Evolutionary conservation across 2,329 filamentous ascomycete species (phyloP).

Genomic region (Fulvia fulva): DNA sequence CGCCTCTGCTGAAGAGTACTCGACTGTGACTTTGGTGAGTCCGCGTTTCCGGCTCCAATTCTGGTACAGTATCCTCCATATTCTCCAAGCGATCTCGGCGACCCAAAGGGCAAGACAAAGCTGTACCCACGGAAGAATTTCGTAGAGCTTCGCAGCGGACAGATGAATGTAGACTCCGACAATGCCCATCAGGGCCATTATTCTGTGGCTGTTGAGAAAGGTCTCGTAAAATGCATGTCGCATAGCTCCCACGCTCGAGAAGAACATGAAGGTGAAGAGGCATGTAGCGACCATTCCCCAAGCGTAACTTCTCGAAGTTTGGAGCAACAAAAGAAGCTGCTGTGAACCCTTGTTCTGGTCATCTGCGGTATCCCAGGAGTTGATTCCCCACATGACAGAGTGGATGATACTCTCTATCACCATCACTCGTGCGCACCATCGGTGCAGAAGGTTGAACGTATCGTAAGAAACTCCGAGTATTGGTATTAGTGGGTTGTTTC

Average conservation of each 20-base stretch:
- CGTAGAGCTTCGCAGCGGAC: constrained; percentile 55
- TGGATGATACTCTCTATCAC: constrained; percentile 68
- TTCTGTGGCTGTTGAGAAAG: constrained; percentile 81
- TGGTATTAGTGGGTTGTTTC: constrained; percentile 87
- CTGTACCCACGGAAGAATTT: constrained; percentile 71
- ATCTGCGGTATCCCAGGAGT: constrained; percentile 51
- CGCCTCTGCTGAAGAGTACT: constrained; percentile 58
- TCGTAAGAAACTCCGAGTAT: constrained; percentile 87
- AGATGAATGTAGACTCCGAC: constrained; percentile 76
- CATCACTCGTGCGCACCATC: constrained; percentile 75
- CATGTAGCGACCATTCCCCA: constrained; percentile 59
- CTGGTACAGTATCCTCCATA: constrained; percentile 49
- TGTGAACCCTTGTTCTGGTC: constrained; percentile 56
- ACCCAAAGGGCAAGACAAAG: constrained; percentile 74
- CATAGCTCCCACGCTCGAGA: constrained; percentile 72
- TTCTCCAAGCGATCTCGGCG: constrained; percentile 55
- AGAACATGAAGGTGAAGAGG: constrained; percentile 61
- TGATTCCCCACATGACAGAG: constrained; percentile 68
- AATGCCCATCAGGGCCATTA: constrained; percentile 65
- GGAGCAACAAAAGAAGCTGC: constrained; percentile 53
- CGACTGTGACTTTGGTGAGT: constrained; percentile 51
- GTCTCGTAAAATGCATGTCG: constrained; percentile 96
- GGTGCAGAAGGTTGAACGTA: constrained; percentile 86
- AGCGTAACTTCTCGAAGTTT: constrained; percentile 59
- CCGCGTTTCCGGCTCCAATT: constrained; percentile 50